phyloP scores from a whole-genome alignment of 2,329 filamentous ascomycete species.

The Triangularia setosa region DNA sequence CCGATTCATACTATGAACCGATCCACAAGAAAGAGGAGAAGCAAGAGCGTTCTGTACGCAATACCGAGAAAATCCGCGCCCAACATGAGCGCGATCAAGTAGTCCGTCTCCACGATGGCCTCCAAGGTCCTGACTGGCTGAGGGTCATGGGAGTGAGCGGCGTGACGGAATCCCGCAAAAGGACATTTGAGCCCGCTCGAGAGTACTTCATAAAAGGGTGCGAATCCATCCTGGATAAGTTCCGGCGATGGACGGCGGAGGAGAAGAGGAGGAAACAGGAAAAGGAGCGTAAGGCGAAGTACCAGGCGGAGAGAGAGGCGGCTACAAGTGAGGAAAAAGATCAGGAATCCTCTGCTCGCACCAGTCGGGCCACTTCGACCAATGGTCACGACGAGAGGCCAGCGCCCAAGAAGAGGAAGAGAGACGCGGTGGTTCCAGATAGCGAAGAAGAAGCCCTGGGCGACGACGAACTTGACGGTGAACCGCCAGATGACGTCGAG shows the following conservation, averaged over 20 bases:
- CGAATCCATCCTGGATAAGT: constrained; percentile 78
- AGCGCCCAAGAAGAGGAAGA: constrained; percentile 34
- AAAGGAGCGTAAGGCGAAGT: constrained; percentile 54
- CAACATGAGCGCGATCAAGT: constrained; percentile 66
- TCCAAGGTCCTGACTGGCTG: constrained; percentile 90
- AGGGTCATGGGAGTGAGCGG: constrained; percentile 85
- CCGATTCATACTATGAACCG: constrained; percentile 51
- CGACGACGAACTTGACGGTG: constrained; percentile 29
- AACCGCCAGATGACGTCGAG: constrained; percentile 47
- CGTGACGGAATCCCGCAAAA: constrained; percentile 80
- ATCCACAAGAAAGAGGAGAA: constrained; percentile 58
- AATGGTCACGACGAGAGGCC: constrained; percentile 26
- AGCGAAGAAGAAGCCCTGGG: constrained; percentile 15
- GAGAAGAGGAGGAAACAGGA: constrained; percentile 80
- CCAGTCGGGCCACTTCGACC: constrained; percentile 25
- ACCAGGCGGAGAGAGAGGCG: constrained; percentile 24
- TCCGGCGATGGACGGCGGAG: constrained; percentile 80
- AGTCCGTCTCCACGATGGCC: constrained; percentile 67
- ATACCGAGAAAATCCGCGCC: constrained; percentile 60
- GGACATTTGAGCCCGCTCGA: constrained; percentile 79
- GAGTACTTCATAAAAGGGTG: constrained; percentile 82
- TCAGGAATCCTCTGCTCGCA: constrained; percentile 27
- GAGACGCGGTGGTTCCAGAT: constrained; percentile 26
- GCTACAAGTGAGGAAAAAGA: constrained; percentile 36
- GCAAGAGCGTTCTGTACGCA: constrained; percentile 58